Conservation (phyloP, 2,329 filamentous ascomycete species). For the Botrytis cinerea region DNA sequence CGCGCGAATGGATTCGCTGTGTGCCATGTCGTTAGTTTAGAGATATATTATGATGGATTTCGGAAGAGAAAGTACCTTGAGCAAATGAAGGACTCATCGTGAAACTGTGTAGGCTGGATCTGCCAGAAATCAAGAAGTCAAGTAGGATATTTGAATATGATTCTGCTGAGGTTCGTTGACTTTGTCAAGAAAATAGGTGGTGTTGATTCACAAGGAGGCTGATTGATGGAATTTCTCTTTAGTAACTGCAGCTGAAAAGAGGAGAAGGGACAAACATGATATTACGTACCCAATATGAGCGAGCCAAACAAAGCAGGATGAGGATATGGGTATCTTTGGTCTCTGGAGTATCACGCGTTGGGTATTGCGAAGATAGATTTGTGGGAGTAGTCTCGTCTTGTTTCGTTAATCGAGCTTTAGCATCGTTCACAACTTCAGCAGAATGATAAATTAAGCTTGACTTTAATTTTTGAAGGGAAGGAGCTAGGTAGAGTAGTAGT, state of each 20-base stretch:
- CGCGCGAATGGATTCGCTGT: constrained; percentile 75
- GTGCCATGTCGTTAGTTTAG: not conserved
- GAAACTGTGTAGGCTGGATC: not conserved
- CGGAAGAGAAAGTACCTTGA: constrained; percentile 3
- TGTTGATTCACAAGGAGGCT: not conserved
- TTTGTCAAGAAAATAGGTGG: not conserved
- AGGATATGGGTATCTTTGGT: not conserved
- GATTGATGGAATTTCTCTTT: not conserved
- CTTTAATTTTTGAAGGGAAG: not conserved
- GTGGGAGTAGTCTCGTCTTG: not conserved
- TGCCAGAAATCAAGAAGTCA: not conserved
- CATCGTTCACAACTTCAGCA: not conserved
- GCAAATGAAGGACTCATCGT: constrained; percentile 20
- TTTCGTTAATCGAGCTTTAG: not conserved
- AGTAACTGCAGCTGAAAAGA: not conserved
- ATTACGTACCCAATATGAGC: not conserved
- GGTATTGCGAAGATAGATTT: not conserved
- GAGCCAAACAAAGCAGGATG: not conserved
- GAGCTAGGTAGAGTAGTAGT: not conserved
- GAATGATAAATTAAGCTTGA: not conserved
- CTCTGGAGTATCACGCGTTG: not conserved
- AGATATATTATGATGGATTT: not conserved
- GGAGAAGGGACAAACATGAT: not conserved
- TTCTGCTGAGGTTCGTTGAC: not conserved
- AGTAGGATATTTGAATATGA: not conserved